Conservation (phyloP, 495 filamentous ascomycete genomes). For the Durotheca rogersii region DNA sequence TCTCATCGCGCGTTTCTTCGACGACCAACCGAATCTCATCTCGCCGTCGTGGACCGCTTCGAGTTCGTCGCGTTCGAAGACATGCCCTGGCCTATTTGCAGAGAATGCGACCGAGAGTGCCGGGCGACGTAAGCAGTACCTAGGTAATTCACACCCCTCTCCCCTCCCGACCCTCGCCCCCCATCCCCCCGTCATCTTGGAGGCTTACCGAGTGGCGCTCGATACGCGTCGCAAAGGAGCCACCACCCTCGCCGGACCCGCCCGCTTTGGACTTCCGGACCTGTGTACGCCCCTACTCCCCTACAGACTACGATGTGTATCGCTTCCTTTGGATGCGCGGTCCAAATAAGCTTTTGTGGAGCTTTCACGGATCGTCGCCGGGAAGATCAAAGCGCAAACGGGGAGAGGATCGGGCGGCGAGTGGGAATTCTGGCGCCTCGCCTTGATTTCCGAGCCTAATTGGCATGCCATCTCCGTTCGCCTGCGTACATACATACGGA, state of each 20-base stretch:
- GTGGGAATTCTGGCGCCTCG: constrained; percentile 6
- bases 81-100: constrained; percentile 3
- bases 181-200: neutral
- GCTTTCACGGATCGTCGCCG: constrained; percentile 23
- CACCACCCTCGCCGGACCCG: constrained; percentile 5
- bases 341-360: constrained; percentile 41
- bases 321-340: constrained; percentile 20
- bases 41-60: neutral
- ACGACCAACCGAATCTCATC: constrained; percentile 10
- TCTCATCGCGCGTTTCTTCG: constrained; percentile 13
- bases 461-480: neutral
- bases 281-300: constrained; percentile 10
- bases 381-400: constrained; percentile 7
- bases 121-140: constrained; percentile 13
- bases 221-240: constrained; percentile 22
- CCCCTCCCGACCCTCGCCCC: too few species aligned
- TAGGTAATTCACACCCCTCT: too few species aligned
- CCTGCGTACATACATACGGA: too few species aligned
- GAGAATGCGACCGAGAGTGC: constrained; percentile 16
- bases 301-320: neutral
- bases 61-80: constrained; percentile 9
- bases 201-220: constrained; percentile 9
- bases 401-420: neutral
- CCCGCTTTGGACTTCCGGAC: neutral
- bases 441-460: constrained; percentile 9